Evolutionary conservation across 1,284 basidiomycete genomes (phyloP).

Genomic region (Phenoliferia sp.): DNA sequence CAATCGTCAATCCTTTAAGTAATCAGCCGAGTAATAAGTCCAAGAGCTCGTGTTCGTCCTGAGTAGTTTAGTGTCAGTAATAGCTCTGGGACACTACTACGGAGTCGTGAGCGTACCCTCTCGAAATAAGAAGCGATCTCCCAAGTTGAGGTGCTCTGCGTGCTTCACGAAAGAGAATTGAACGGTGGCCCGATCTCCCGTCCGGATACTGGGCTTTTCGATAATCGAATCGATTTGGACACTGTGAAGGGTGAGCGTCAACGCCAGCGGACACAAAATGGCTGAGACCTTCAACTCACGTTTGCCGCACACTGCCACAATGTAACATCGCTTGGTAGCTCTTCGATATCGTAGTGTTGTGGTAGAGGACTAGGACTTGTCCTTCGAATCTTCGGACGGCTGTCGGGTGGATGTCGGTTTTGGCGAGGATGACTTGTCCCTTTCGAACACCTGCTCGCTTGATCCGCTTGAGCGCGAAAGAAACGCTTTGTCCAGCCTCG

Average conservation of each 20-base stretch:
- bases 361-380: constrained; percentile 78
- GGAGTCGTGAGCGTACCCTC: constrained; percentile 89
- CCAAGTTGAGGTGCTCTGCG: constrained; percentile 85
- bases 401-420: constrained; percentile 65
- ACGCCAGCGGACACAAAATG: constrained; percentile 38
- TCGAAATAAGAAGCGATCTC: constrained; percentile 83
- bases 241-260: not conserved
- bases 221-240: constrained; percentile 10
- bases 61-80: not conserved
- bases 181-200: constrained; percentile 47
- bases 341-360: constrained; percentile 48
- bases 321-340: constrained; percentile 38
- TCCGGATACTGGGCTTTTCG: constrained; percentile 58
- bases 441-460: constrained; percentile 78
- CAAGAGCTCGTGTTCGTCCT: constrained; percentile 21
- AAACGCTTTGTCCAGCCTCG: constrained; percentile 92
- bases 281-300: constrained; percentile 39
- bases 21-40: constrained; percentile 36
- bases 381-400: constrained; percentile 75
- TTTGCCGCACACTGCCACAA: constrained; percentile 72
- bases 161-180: constrained; percentile 69
- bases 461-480: constrained; percentile 86
- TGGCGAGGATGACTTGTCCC: constrained; percentile 78
- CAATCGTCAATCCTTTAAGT: not conserved
- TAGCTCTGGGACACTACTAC: not conserved